Base-by-base conservation (phyloP, 331 rosid species). In the Erythrophleum ivorense region DNA sequence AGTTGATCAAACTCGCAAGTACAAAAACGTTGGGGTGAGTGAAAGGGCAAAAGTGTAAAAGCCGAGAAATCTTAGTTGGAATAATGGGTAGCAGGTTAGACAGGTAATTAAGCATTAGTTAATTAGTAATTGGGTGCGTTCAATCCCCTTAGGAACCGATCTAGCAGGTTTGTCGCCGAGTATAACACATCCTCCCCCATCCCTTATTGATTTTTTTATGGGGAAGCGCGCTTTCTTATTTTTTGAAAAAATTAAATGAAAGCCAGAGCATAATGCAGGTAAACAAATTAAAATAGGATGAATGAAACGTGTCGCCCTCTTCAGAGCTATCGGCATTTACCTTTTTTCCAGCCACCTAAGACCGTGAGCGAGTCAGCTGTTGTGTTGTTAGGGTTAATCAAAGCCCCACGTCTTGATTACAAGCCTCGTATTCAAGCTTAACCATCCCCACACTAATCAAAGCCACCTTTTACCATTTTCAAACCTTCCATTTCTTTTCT, bases 131-230 rank as follows among this genome's bases (percentile, higher is more conserved):
- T 0, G 52, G 15, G 77, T 24, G 46, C 14, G 60, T 83, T 85
- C 84, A 81, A 83, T 6, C 75, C 36, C 91, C 88, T 84, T 45
- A 75, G 85, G 90, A 88, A 84, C 69, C 89, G 91, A 88, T 86
- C 91, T 50, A 77, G 88, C 91, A 71, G 88, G 78, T 84, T 84
- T 86, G 76, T 86, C 91, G 90, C 85, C 79, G 78, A 77, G 88
- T 59, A 60, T 78, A 53, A 53, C 13, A 53, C 21, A 53, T 7
- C 21, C 19, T 53, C 19, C 7, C 19, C 59, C 19, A 53, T 53
- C 9, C 15, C 2, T 10, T 11, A 10, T 10, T 11, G 9, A 1
- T 48, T 9, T 10, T 48, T 48, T 36, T 36, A 2, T 36, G 5
- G 40, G 40, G 40, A 36, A 36, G 40, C 52, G 52, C 52, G 52